phyloP scores from a whole-genome alignment of 768 basidiomycete species.

The Suillus ampliporus region DNA sequence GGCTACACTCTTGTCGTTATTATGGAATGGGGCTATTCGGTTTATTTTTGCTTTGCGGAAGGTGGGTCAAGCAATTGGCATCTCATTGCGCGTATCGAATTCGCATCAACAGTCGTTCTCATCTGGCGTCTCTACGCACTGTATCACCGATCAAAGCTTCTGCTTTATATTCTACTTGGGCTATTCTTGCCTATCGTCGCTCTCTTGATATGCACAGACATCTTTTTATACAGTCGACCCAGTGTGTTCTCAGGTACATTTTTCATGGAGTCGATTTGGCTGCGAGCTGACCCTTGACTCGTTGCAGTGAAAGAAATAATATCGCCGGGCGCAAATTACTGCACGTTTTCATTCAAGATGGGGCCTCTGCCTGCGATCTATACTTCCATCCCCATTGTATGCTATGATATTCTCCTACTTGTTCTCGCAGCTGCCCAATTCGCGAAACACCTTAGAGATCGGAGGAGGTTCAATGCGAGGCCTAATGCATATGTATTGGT shows the following conservation, averaged over 20 bases:
- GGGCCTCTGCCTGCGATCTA: background rate
- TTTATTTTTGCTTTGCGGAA: background rate
- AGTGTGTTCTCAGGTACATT: background rate
- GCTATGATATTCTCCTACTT: background rate
- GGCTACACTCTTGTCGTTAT: background rate
- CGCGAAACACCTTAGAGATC: background rate
- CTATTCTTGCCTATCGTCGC: background rate
- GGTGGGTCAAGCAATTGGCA: background rate
- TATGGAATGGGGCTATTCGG: background rate
- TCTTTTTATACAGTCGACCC: constrained; percentile 2
- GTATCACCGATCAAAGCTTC: background rate
- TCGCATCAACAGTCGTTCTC: background rate
- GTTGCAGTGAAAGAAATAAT: background rate
- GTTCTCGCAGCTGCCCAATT: background rate
- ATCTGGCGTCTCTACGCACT: constrained; percentile 2
- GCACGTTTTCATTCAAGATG: background rate
- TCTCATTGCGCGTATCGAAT: background rate
- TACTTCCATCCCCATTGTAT: background rate
- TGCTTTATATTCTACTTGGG: background rate
- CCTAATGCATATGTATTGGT: background rate
- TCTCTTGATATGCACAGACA: background rate
- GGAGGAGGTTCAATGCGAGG: background rate
- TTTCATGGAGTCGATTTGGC: background rate
- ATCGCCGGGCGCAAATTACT: background rate
- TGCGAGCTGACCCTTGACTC: background rate